Percentiles rank a stretch among this genome's conserved stretches.
These are phyloP conservation scores for Fusarium napiforme DNA, from an alignment of 2,329 filamentous ascomycete species.

Conservation along the genomic window DNA sequence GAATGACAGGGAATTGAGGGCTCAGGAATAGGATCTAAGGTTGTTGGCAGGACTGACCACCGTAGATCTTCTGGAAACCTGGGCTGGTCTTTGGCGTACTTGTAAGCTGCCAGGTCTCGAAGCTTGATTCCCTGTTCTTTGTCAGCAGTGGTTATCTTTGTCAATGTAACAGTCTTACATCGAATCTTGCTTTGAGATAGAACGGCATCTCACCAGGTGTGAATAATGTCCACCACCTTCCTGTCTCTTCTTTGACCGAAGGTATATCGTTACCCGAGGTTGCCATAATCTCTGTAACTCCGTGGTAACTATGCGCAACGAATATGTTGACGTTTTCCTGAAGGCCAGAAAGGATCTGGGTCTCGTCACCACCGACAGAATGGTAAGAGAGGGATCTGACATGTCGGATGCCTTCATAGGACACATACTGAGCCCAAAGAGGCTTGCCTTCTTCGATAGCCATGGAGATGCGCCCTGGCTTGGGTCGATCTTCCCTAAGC, in stretches of 20 bases:
- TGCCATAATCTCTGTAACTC: rapidly evolving
- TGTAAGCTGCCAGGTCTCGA: background rate
- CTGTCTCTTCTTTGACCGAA: rapidly evolving
- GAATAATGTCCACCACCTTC: rapidly evolving
- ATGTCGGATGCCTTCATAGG: rapidly evolving
- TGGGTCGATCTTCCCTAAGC: rapidly evolving
- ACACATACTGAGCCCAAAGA: background rate
- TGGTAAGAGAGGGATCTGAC: background rate
- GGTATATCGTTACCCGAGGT: rapidly evolving
- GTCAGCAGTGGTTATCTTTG: rapidly evolving
- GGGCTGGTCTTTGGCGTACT: background rate
- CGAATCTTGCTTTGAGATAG: background rate
- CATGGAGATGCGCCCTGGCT: rapidly evolving
- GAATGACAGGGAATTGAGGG: background rate
- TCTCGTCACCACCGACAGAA: rapidly evolving
- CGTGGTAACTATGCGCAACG: rapidly evolving
- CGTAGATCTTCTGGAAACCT: background rate
- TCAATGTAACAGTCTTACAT: rapidly evolving
- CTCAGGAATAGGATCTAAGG: background rate
- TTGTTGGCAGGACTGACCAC: background rate
- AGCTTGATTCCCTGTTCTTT: background rate
- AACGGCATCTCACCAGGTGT: rapidly evolving
- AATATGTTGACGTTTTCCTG: background rate
- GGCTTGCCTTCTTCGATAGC: rapidly evolving
- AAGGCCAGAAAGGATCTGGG: no score